phyloP scores from a whole-genome alignment of 139 green algal genomes.

The Chlorella sp. region DNA sequence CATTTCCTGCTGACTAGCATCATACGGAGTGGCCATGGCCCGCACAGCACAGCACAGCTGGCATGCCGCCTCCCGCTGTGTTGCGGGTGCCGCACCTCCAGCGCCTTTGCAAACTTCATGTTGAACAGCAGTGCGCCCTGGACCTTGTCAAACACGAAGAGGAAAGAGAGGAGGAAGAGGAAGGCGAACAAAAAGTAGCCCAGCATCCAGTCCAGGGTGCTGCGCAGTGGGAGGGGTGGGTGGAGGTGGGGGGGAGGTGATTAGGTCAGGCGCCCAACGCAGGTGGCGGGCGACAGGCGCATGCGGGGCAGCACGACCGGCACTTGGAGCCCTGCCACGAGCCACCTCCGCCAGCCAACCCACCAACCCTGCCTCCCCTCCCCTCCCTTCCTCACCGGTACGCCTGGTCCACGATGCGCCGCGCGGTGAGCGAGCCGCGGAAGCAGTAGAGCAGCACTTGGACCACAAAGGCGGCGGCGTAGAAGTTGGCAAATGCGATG shows the following conservation, averaged over 20 bases:
- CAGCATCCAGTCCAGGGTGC: constrained; percentile 60
- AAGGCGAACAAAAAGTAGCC: constrained; percentile 59
- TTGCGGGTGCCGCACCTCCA: constrained; percentile 30
- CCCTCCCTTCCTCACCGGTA: constrained; percentile 1
- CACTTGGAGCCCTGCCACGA: no score
- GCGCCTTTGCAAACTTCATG: constrained; percentile 58
- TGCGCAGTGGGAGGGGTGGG: not conserved
- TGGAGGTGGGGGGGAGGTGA: no score
- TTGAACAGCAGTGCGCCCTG: constrained; percentile 70
- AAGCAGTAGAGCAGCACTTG: constrained; percentile 44
- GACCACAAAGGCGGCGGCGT: constrained; percentile 10
- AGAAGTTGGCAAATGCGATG: constrained; percentile 59
- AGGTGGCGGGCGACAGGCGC: no score
- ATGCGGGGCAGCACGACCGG: no score
- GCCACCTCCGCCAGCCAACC: no score
- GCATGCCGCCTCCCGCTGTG: not conserved
- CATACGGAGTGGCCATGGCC: no score
- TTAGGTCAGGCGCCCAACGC: no score
- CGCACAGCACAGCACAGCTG: no score
- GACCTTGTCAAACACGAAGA: constrained; percentile 57
- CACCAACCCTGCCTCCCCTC: no score
- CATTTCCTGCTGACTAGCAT: no score
- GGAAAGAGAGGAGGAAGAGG: constrained; percentile 68
- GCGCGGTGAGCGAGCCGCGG: constrained; percentile 26
- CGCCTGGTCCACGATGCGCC: constrained; percentile 47